These are phyloP conservation scores for Turritis glabra DNA, from an alignment of 345 rosid genomes.

Conservation along the genomic window DNA sequence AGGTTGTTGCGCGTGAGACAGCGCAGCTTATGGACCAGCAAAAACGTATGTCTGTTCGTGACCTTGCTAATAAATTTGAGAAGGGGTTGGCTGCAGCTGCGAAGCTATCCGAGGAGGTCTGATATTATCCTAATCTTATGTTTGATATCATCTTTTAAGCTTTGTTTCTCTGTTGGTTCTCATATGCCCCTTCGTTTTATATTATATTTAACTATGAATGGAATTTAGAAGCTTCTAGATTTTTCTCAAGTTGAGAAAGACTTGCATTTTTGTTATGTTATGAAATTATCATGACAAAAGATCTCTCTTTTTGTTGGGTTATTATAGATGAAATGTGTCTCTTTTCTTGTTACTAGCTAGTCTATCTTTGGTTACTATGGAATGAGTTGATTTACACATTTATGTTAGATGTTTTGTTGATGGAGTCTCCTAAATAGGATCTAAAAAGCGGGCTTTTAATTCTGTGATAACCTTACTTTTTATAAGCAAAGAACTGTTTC, in stretches of 20 bases:
- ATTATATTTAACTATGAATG: background rate
- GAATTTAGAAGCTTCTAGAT: background rate
- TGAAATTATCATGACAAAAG: background rate
- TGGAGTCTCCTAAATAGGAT: background rate
- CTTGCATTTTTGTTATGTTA: background rate
- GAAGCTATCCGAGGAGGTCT: slow-evolving; percentile 91
- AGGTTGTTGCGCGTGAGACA: slow-evolving; percentile 90
- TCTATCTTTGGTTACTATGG: background rate
- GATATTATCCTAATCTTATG: background rate
- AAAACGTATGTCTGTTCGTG: slow-evolving; percentile 93
- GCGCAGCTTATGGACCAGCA: slow-evolving; percentile 90
- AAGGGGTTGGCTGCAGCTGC: slow-evolving; percentile 96
- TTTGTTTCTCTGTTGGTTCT: background rate
- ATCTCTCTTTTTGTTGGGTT: background rate
- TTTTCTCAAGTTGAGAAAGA: background rate
- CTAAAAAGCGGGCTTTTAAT: background rate
- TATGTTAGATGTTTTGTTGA: background rate
- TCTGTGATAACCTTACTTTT: background rate
- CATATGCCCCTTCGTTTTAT: too few relatives aligned
- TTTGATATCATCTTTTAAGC: background rate
- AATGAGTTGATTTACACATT: background rate
- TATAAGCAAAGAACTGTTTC: background rate
- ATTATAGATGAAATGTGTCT: background rate
- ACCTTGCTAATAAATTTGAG: slow-evolving; percentile 90
- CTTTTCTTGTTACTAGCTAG: background rate